Base-by-base conservation (phyloP, 768 basidiomycete species). In the Exsudoporus frostii region DNA sequence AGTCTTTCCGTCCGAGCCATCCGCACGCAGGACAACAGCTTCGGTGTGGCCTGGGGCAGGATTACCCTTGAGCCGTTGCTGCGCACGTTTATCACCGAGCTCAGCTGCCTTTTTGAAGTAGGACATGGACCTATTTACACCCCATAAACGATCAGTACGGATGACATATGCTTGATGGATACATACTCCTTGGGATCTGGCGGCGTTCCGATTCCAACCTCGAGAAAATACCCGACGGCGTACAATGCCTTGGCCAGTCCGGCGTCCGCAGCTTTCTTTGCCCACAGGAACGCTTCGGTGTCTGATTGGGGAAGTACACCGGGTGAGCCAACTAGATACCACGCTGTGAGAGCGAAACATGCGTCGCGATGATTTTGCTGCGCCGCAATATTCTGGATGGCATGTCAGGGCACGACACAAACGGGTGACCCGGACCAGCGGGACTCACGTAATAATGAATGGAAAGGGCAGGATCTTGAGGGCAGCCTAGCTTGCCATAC, bases 401-500 rank as follows among this genome's bases (percentile, higher is more conserved):
- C 42, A 47, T 20, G 43, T 64, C 54, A 66, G 55, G 30, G 41
- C 52, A 22, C 39, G 32, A 59, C 44, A 59, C 48, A 38, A 15
- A 52, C 11, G 5, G 30, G 25, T 24, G 40, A 34, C 24, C 30
- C 13, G 40, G 34, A 15, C 34, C 8, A n/a, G 36, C n/a, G 20
- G 51, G n/a, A 80, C 90, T 68, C 72, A 96, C 94, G 70, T 99
- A 98, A 71, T 98, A 98, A 72, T 99, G 97, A 62, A 99, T 99
- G 42, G 92, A 96, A 51, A 99, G 76, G 27, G 97, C 97, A 1
- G 95, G 84, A 68, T 99, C 97, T 67, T 94, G 91, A 17, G 97
- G 97, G 65, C 97, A 98, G 9, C 94, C 95, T 84, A 98, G 88
- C 77, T 92, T 95, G 33, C 97, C 97, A 70, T 98, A 99, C 76